Base-by-base conservation (phyloP, 2,329 filamentous ascomycete genomes). In the Alternaria sp. region DNA sequence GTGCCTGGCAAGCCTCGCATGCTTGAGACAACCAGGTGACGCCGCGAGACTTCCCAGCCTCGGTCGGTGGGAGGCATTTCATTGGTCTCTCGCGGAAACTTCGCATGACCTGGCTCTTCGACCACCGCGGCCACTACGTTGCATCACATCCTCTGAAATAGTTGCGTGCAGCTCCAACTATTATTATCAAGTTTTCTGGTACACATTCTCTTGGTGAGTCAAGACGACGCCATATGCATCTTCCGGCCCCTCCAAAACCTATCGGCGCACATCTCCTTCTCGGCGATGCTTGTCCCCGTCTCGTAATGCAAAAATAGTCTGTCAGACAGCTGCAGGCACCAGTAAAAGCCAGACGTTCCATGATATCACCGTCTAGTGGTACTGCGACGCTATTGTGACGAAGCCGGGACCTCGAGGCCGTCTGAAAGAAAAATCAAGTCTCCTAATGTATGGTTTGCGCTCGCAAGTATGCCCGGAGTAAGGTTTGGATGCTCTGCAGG, bases 221-320 rank as follows among this genome's bases (percentile, higher is more conserved):
- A 58, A 62, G 56, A 60, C 61, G 61, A 66, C 57, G 51, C 57
- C 51, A 58, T 50, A 42, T 42, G 48, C 48, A 21, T 44, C 46
- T 52, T 49, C 61, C 56, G 57, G 56, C 61, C 58, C 57, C 67
- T 65, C 49, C 56, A 48, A 24, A 54, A 58, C 54, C 56, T 61
- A 61, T 63, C 61, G 55, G 51, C 51, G 53, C 63, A 46, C 26
- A 26, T 53, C 26, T 23, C 28, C 28, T 14, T 40, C 71, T 73
- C 73, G 68, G 70, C 70, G 40, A 70, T 61, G 70, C 69, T 69
- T 73, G 65, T 65, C 56, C 31, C 51, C 42, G 61, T 63, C 62
- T 62, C 58, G 62, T 59, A 53, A 62, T 55, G 51, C 64, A 69
- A 70, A 68, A 73, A 73, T 74, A 72, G 66, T 62, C 54, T 49